Evolutionary conservation across 75 land plant genomes (phyloP).

Genomic region (Picea sitchensis): DNA sequence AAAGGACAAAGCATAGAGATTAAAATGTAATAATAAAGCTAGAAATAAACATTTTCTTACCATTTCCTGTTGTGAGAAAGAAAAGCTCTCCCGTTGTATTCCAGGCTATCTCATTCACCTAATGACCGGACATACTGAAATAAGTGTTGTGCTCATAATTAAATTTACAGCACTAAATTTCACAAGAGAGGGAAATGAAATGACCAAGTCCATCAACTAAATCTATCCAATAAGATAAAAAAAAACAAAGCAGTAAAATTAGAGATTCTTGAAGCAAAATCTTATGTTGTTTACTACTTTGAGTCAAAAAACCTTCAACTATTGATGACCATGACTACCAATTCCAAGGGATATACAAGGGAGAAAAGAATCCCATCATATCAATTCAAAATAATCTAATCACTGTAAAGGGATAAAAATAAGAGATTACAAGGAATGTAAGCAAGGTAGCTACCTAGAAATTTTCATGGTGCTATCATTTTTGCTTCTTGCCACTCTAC

Average conservation of each 20-base stretch:
- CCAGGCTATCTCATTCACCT: conserved; percentile 99
- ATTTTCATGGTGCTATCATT: no score
- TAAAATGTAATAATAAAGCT: neutral
- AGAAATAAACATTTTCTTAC: conserved; percentile 20
- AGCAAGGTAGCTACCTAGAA: no score
- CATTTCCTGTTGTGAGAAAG: conserved; percentile 94
- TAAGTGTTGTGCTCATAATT: neutral
- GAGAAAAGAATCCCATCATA: no score
- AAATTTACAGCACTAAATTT: neutral
- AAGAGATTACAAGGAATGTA: no score
- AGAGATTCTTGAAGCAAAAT: neutral
- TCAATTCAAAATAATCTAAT: no score
- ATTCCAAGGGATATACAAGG: no score
- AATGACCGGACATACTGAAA: neutral
- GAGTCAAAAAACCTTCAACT: no score
- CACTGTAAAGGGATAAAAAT: no score
- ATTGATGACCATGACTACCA: no score
- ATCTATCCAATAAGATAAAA: neutral
- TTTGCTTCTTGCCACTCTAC: no score
- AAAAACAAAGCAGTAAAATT: neutral
- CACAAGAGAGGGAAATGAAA: neutral
- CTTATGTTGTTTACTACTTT: neutral
- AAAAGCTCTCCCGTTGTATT: conserved; percentile 88
- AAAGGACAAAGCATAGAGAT: neutral
- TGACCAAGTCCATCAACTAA: neutral